phyloP scores from a whole-genome alignment of 2,329 filamentous ascomycete species.

The Penicillium sp. region DNA sequence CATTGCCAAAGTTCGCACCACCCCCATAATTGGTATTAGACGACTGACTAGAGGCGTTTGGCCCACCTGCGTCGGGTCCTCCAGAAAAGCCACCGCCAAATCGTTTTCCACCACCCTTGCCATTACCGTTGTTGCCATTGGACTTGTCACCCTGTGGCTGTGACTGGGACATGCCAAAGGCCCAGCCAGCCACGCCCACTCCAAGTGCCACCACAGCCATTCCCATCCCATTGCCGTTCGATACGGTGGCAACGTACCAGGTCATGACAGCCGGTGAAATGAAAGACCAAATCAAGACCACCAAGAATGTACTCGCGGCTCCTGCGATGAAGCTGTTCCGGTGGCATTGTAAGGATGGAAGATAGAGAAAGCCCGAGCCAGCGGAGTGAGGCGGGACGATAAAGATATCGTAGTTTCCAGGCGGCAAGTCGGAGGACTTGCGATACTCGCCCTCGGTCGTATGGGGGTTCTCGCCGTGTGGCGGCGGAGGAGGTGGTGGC shows the following conservation, averaged over 20 bases:
- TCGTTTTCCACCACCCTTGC: slow-evolving; percentile 25
- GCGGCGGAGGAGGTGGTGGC: slow-evolving; percentile 68
- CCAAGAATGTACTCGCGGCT: slow-evolving; percentile 70
- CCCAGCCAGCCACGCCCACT: slow-evolving; percentile 76
- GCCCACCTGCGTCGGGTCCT: slow-evolving; percentile 15
- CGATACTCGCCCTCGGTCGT: slow-evolving; percentile 54
- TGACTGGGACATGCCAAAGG: slow-evolving; percentile 64
- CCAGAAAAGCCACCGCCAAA: slow-evolving; percentile 24
- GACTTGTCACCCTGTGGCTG: background rate
- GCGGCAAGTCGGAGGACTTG: slow-evolving; percentile 62
- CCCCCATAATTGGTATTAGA: slow-evolving; percentile 26
- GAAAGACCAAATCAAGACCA: slow-evolving; percentile 69
- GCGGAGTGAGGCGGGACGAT: slow-evolving; percentile 90
- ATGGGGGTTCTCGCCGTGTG: slow-evolving; percentile 76
- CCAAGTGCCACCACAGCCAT: slow-evolving; percentile 69
- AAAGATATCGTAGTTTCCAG: slow-evolving; percentile 95
- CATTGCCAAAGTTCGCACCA: slow-evolving; percentile 26
- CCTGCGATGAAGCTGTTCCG: slow-evolving; percentile 89
- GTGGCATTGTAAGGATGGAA: slow-evolving; percentile 83
- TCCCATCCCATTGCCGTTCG: slow-evolving; percentile 69
- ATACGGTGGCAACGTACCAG: slow-evolving; percentile 70
- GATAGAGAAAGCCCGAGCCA: slow-evolving; percentile 84
- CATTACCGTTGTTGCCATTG: slow-evolving; percentile 35
- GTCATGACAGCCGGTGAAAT: slow-evolving; percentile 69
- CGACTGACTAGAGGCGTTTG: slow-evolving; percentile 21